Evolutionary conservation across 495 filamentous ascomycete species (phyloP), one percentile per base, ranked within the genome.

Genomic region (Halenospora varia): DNA sequence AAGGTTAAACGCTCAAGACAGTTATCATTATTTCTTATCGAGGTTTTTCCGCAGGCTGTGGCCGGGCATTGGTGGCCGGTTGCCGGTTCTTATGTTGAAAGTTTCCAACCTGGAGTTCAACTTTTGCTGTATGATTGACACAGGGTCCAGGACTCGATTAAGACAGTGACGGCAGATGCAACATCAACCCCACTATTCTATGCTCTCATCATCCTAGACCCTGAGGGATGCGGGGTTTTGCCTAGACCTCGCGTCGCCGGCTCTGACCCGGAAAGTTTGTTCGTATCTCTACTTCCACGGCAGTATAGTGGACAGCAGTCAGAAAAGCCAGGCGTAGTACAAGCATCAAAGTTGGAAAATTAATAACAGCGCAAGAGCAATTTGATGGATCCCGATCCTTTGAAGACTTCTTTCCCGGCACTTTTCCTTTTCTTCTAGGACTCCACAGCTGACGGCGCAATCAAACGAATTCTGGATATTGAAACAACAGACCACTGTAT

Each of bases 51-150:
- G 23, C 22, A 15, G 25, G 13, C 41, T 24, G 20, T 10, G 23
- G n/a, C 51, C 2, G 19, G 20, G 11, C n/a, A 49, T 17, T 25
- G 23, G n/a, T 18, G 4, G 35, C 10, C 9, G 18, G 10, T 29
- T 19, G 18, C 18, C 13, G 42, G 42, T 6, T 15, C 35, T 41
- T n/a, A n/a, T 52, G 18, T 17, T 41, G 20, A 53, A 23, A n/a
- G 26, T n/a, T n/a, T n/a, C n/a, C n/a, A 17, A 20, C 8, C 18
- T 40, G 25, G 8, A 35, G 26, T 24, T 56, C 25, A 17, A 48
- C 25, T 13, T 47, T 9, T 24, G 46, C 18, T n/a, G 42, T 45
- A 45, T 58, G 48, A 58, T 58, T 58, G 41, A 46, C 56, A 47
- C 56, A 58, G 48, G 56, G 48, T 15, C 42, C n/a, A 45, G 42